Base-by-base conservation (phyloP, 345 rosid genomes). In the Lepidium aucheri region DNA sequence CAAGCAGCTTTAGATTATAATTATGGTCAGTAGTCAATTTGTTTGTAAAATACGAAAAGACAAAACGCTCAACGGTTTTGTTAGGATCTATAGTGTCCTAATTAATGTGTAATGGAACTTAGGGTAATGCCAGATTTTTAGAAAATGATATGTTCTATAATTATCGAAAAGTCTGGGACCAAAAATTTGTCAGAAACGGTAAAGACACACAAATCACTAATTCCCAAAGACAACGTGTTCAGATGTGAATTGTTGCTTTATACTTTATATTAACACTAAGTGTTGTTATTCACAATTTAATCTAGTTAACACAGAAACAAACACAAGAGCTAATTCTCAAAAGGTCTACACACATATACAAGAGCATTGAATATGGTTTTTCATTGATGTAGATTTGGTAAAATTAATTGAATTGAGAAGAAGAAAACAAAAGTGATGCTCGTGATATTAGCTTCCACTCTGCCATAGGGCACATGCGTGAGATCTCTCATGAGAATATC, bases 401-500 rank as follows among this genome's bases (percentile, higher is more conserved):
- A 4, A 36, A 38, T 6, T 18, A 51, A 51, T 60, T 8, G 53
- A 59, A 14, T 34, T 35, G 4, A 33, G 62, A 70, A 60, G 61
- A 61, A 53, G 47, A 43, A 61, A 61, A 61, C 68, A 43, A 53
- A 45, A 61, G 68, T 53, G 49, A 43, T 43, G 68, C 62, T 70
- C 68, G 47, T 61, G 68, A 53, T 20, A 20, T 20, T 20, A 2
- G 22, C 22, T 20, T 20, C 61, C 61, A 60, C 53, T 24, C 26
- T 41, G 67, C 53, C 43, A 69, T 53, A 51, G 8, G 5, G 53
- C 67, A 70, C 74, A 70, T 70, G 74, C 62, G 22, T 61, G 36
- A 40, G 68, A 60, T 60, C 67, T 70, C 42, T 68, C 61, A 70
- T 35, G 63, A 70, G 74, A 61, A 61, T 61, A 61, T 61, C 62